Evolutionary conservation across 2,329 filamentous ascomycete species (phyloP).

Genomic region (Aspergillus costaricaensis): DNA sequence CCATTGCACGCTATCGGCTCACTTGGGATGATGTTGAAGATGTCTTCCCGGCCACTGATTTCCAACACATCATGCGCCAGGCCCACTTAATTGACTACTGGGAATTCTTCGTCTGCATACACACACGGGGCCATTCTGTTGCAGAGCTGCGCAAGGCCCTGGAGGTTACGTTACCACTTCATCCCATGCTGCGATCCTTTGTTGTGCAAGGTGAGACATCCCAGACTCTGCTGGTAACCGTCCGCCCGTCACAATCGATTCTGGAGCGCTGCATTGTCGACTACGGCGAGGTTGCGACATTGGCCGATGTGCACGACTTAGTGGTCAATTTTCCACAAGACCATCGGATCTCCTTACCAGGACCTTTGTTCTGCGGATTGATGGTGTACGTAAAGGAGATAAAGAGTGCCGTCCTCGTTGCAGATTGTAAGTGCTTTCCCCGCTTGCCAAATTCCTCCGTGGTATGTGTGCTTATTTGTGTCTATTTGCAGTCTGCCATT

Average conservation of each 20-base stretch:
- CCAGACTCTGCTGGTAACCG: background rate
- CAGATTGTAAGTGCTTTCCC: background rate
- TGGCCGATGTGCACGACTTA: background rate
- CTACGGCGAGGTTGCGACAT: background rate
- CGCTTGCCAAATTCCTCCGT: too few relatives aligned
- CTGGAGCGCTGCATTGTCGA: background rate
- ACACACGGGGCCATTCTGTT: background rate
- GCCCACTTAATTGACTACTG: background rate
- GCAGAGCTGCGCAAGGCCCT: background rate
- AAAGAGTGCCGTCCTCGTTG: background rate
- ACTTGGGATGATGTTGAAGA: slow-evolving; percentile 1
- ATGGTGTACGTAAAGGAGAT: background rate
- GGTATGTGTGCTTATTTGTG: too few relatives aligned
- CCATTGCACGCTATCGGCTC: background rate
- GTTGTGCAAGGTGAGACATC: background rate
- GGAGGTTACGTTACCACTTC: background rate
- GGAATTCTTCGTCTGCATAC: background rate
- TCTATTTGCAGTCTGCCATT: background rate
- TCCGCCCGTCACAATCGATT: background rate
- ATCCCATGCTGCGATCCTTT: background rate
- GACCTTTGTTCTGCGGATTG: background rate
- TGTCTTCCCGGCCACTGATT: background rate
- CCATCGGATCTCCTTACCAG: background rate
- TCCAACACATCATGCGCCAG: background rate
- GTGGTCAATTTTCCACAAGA: background rate